Conservation (phyloP, 805 yeast genomes). For the Candida yuanshanica region DNA sequence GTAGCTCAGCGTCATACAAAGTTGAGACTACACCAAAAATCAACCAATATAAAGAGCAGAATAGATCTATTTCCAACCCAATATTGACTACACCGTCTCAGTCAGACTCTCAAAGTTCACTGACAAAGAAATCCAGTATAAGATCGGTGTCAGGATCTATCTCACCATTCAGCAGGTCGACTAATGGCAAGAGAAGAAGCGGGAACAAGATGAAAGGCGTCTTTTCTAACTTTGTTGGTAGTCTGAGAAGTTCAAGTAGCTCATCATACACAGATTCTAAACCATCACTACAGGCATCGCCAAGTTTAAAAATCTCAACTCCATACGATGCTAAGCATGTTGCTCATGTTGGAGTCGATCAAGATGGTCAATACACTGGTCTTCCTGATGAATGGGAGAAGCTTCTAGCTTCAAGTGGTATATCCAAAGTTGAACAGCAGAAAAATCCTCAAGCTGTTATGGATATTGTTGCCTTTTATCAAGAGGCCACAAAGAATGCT, state of each 20-base stretch:
- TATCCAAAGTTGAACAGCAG: constrained; percentile 80
- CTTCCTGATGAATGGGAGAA: constrained; percentile 91
- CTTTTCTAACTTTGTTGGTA: constrained; percentile 40
- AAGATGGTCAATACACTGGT: constrained; percentile 83
- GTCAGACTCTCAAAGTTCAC: constrained; percentile 8
- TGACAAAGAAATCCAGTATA: constrained; percentile 12
- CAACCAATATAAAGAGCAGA: background rate
- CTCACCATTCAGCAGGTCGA: constrained; percentile 19
- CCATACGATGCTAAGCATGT: constrained; percentile 90
- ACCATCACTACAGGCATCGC: constrained; percentile 11
- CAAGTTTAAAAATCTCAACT: constrained; percentile 60
- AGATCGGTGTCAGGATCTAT: constrained; percentile 16
- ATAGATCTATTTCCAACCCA: background rate
- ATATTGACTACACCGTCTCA: background rate
- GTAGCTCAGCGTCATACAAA: constrained; percentile 7
- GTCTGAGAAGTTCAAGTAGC: constrained; percentile 38
- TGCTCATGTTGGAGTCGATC: constrained; percentile 90
- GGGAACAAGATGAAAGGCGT: constrained; percentile 55
- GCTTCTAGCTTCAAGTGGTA: constrained; percentile 77
- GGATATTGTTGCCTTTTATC: constrained; percentile 84
- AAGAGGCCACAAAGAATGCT: constrained; percentile 44
- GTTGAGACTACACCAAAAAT: constrained; percentile 1
- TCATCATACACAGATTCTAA: constrained; percentile 11
- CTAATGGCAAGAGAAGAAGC: constrained; percentile 30
- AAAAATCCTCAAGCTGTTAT: constrained; percentile 92